Conservation (phyloP, 2,329 filamentous ascomycete species). For the Cladosporium austrohemisphaericum region DNA sequence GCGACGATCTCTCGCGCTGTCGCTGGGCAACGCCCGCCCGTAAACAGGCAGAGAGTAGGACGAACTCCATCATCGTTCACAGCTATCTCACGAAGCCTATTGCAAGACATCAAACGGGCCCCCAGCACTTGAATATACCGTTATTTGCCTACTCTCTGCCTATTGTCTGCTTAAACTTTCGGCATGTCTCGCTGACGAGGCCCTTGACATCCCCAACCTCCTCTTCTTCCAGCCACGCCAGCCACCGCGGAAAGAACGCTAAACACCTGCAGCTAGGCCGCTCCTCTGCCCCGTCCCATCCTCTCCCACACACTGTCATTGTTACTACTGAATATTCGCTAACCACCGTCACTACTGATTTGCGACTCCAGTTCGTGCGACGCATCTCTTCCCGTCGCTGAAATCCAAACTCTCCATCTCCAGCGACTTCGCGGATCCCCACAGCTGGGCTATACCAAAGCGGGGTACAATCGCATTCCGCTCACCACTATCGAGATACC, state of each 20-base stretch:
- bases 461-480: conserved; percentile 1
- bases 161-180: too few relatives aligned
- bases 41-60: neutral
- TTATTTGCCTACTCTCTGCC: too few relatives aligned
- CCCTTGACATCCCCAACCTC: neutral
- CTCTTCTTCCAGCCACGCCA: conserved; percentile 6
- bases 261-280: conserved; percentile 2
- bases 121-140: neutral
- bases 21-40: neutral
- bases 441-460: neutral
- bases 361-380: conserved; percentile 2
- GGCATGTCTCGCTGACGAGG: conserved; percentile 8
- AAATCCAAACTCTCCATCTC: neutral
- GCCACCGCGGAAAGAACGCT: neutral
- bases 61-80: neutral
- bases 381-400: neutral
- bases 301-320: neutral
- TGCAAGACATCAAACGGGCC: conserved; percentile 5
- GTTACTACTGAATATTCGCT: conserved; percentile 3
- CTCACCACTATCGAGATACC: neutral
- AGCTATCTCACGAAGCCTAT: conserved; percentile 1
- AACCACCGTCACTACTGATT: conserved; percentile 4
- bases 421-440: conserved; percentile 4
- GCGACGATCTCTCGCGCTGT: neutral
- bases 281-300: neutral